These are phyloP conservation scores for Ustilago curta DNA, from an alignment of 1,284 basidiomycete species.

Conservation along the genomic window DNA sequence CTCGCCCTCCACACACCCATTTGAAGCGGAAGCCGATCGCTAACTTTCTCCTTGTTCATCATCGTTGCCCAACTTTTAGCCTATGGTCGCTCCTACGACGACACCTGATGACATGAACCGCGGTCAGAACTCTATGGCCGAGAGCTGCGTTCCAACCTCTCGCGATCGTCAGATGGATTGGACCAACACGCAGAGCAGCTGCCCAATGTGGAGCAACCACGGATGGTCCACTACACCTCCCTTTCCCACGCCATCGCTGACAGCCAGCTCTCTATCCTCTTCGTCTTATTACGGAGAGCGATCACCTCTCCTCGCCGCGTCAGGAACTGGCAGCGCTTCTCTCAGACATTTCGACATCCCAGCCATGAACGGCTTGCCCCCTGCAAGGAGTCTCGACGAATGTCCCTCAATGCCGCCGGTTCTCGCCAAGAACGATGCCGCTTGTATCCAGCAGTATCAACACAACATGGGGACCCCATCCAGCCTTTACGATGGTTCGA, in stretches of 20 bases:
- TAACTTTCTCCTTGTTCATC: background rate
- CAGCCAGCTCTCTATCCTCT: conserved; percentile 36
- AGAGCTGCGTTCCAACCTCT: conserved; percentile 4
- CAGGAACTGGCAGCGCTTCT: background rate
- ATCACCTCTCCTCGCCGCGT: conserved; percentile 16
- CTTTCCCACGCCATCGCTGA: conserved; percentile 30
- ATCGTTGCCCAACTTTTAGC: conserved; percentile 3
- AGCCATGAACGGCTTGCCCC: conserved; percentile 14
- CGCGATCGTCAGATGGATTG: conserved; percentile 23
- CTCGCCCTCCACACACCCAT: no score
- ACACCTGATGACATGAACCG: conserved; percentile 10
- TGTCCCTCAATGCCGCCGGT: background rate
- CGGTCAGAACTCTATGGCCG: conserved; percentile 8
- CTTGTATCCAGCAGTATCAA: background rate
- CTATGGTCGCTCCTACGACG: conserved; percentile 16
- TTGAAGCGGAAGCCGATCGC: background rate
- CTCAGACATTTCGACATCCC: conserved; percentile 21
- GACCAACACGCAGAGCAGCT: conserved; percentile 1
- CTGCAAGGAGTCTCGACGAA: conserved; percentile 14
- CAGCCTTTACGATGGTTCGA: background rate
- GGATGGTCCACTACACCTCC: conserved; percentile 31
- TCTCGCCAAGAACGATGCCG: background rate
- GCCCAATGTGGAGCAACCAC: conserved; percentile 10
- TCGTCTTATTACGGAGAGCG: conserved; percentile 30
- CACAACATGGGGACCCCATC: background rate